phyloP scores from a whole-genome alignment of 2,329 filamentous ascomycete species.

The Scytalidium sp. region DNA sequence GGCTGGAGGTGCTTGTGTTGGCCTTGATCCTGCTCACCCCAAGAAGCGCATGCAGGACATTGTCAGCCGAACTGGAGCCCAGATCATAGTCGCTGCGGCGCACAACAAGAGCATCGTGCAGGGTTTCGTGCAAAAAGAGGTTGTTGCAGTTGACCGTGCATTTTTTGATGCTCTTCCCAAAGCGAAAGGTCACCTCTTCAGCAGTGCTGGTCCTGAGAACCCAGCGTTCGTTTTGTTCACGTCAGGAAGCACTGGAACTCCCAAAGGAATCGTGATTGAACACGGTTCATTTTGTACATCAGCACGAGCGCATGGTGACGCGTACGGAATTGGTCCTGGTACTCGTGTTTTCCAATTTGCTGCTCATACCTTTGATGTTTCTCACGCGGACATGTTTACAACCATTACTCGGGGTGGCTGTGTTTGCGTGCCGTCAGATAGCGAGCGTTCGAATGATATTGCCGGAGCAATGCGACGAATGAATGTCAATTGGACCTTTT shows the following conservation, averaged over 20 bases:
- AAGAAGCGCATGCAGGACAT: too few species aligned
- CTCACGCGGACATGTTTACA: conserved; percentile 15
- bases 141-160: too few species aligned
- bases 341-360: conserved; percentile 12
- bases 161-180: too few species aligned
- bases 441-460: conserved; percentile 14
- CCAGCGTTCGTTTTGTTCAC: conserved; percentile 23
- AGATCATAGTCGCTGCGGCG: too few species aligned
- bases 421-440: conserved; percentile 19
- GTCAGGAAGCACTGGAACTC: conserved; percentile 47
- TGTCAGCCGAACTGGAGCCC: too few species aligned
- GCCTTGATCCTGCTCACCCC: conserved; percentile 27
- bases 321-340: conserved; percentile 4
- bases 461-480: conserved; percentile 10
- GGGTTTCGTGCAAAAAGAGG: too few species aligned
- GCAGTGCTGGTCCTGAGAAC: not conserved
- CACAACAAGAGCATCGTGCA: too few species aligned
- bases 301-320: conserved; percentile 3
- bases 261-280: conserved; percentile 30
- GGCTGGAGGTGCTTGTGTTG: conserved; percentile 21
- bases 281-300: conserved; percentile 12
- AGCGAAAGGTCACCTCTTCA: conserved; percentile 59
- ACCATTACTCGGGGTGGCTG: conserved; percentile 16
- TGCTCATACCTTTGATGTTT: conserved; percentile 17
- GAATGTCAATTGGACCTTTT: conserved; percentile 12